Base-by-base conservation (phyloP, 129 eudicot genomes). In the Artemisia tridentata region DNA sequence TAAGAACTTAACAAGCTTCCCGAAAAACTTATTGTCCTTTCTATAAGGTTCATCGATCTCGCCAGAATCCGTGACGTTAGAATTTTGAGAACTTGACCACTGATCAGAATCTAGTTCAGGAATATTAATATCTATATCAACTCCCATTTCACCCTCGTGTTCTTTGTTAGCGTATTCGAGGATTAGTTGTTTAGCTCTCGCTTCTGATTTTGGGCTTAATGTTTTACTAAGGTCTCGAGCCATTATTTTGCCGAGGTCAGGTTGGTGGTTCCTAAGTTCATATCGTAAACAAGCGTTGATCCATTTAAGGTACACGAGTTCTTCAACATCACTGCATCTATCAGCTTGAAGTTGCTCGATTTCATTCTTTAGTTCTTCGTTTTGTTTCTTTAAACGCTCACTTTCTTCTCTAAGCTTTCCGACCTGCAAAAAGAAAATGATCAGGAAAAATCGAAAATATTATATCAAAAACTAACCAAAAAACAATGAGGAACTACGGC, bases 231-330 rank as follows among this genome's bases (percentile, higher is more conserved):
- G 95, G 72, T 92, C 95, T 74, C 91, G 74, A 16, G 92, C 96
- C 56, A 73, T 76, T 75, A 92, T 89, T 84, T 87, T 83, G 31
- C 86, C 92, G 0, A 75, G 82, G 21, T 53, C 75, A 0, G 98
- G 90, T 67, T 87, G 88, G 51, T 81, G 77, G 62, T 89, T 86
- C 72, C 96, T 80, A 45, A 89, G 76, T 59, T 92, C 96, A 48
- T 83, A 85, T 9, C 98, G 81, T 58, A 92, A 76, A 61, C 98
- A 92, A 45, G 95, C 98, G 23, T 92, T 89, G 54, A 92, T 27
- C 98, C 98, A 92, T 58, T 95, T 87, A 45, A 92, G 91, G 63
- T 92, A 86, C 14, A 92, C 98, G n/a, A 92, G 91, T 72, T 92
- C 96, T 67, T 88, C 96, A 18, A 82, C 78, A 16, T 92, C 96